Evolutionary conservation across 345 rosid genomes (phyloP).

Genomic region (Excoecaria cochinchinensis): DNA sequence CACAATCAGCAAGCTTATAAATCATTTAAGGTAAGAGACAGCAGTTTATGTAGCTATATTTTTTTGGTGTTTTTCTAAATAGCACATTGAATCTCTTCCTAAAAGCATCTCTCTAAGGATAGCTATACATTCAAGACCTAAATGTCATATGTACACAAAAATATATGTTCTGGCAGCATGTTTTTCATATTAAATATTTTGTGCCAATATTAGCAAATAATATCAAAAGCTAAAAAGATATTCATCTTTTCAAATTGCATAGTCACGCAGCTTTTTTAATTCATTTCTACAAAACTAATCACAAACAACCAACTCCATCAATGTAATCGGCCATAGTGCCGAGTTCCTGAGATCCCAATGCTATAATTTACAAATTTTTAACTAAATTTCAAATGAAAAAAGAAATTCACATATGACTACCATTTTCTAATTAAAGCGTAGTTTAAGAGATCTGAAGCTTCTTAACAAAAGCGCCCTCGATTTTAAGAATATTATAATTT

Average conservation of each 20-base stretch:
- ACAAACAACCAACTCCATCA: slow-evolving; percentile 22
- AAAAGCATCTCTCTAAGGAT: background rate
- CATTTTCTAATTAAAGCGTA: background rate
- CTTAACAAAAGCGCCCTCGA: background rate
- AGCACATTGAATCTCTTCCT: background rate
- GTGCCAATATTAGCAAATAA: background rate
- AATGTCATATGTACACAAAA: background rate
- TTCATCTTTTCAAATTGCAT: background rate
- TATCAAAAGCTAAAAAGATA: background rate
- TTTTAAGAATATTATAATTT: background rate
- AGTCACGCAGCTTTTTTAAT: background rate
- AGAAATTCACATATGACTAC: background rate
- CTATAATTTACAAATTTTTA: background rate
- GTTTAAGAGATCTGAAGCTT: slow-evolving; percentile 3
- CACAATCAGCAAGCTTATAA: background rate
- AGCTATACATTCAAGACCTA: background rate
- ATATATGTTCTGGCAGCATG: background rate
- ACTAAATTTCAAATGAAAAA: background rate
- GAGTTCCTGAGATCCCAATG: slow-evolving; percentile 3
- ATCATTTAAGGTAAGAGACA: background rate
- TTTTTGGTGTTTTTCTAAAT: background rate
- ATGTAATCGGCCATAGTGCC: background rate
- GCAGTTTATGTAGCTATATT: background rate
- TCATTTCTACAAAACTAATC: background rate
- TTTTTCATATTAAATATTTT: background rate